phyloP scores from a whole-genome alignment of 2,329 filamentous ascomycete genomes.

The Teratosphaeria gauchensis region DNA sequence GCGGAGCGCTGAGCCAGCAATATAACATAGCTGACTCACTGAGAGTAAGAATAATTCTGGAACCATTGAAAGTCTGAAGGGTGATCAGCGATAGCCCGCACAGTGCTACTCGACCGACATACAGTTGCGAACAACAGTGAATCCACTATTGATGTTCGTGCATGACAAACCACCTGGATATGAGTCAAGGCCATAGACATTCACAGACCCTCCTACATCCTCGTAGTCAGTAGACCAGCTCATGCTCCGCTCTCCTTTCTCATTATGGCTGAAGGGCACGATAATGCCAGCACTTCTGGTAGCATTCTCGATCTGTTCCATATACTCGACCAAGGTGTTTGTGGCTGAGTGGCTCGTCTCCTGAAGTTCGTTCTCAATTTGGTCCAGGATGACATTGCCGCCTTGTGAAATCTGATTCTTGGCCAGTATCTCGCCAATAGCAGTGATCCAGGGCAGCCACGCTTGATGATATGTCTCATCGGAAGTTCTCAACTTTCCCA shows the following conservation, averaged over 20 bases:
- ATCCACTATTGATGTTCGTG: conserved; percentile 52
- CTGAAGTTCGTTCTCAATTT: conserved; percentile 49
- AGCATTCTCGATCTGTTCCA: conserved; percentile 46
- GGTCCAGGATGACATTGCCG: conserved; percentile 43
- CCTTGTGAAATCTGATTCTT: conserved; percentile 49
- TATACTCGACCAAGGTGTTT: conserved; percentile 42
- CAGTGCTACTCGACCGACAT: background rate
- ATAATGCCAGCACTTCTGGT: conserved; percentile 49
- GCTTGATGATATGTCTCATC: conserved; percentile 39
- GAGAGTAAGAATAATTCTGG: conserved; percentile 31
- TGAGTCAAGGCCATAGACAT: conserved; percentile 44
- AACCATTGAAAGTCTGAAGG: conserved; percentile 38
- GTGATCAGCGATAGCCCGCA: conserved; percentile 27
- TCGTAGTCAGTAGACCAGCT: conserved; percentile 52
- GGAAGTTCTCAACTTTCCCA: conserved; percentile 43
- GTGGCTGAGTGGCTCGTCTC: conserved; percentile 35
- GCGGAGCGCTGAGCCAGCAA: background rate
- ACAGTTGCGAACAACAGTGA: conserved; percentile 48
- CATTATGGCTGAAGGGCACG: conserved; percentile 49
- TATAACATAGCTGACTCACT: conserved; percentile 27
- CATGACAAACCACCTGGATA: conserved; percentile 53
- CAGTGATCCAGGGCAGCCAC: conserved; percentile 39
- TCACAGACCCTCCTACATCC: conserved; percentile 46
- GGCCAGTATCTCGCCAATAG: conserved; percentile 42
- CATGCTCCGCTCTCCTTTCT: conserved; percentile 44